A percentile compares a stretch with the other conserved stretches of the same genome.
These are phyloP conservation scores for Populus trichocarpa DNA, from an alignment of 441 rosid species.

Conservation along the genomic window DNA sequence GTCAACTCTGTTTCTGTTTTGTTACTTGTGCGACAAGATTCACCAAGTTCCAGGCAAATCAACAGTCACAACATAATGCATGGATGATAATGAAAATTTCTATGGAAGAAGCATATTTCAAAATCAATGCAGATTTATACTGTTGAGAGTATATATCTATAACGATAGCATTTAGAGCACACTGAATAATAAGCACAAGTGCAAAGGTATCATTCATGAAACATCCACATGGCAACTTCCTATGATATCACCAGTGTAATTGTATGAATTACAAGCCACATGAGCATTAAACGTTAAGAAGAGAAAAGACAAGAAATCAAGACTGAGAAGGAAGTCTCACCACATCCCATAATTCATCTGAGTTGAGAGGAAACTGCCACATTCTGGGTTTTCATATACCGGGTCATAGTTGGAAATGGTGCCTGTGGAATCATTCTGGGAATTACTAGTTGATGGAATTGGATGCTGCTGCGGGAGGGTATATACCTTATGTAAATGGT, in stretches of 20 bases:
- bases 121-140: background rate
- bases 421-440: conserved; percentile 22
- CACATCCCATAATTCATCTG: conserved; percentile 23
- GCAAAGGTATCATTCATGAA: background rate
- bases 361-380: conserved; percentile 22
- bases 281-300: background rate
- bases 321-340: conserved; percentile 21
- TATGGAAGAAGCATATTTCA: background rate
- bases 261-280: background rate
- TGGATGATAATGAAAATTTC: background rate
- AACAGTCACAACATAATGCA: background rate
- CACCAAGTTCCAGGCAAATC: background rate
- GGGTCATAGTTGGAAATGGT: conserved; percentile 24
- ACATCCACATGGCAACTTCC: background rate
- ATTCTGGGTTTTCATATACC: conserved; percentile 29
- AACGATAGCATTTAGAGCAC: background rate
- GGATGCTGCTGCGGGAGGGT: conserved; percentile 12
- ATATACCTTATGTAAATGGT: conserved; percentile 18
- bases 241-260: background rate
- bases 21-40: background rate
- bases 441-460: conserved; percentile 20
- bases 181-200: background rate
- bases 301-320: background rate
- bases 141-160: background rate
- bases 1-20: background rate